These are phyloP conservation scores for Atkinsonella texensis DNA, from an alignment of 2,329 filamentous ascomycete genomes.

Conservation along the genomic window DNA sequence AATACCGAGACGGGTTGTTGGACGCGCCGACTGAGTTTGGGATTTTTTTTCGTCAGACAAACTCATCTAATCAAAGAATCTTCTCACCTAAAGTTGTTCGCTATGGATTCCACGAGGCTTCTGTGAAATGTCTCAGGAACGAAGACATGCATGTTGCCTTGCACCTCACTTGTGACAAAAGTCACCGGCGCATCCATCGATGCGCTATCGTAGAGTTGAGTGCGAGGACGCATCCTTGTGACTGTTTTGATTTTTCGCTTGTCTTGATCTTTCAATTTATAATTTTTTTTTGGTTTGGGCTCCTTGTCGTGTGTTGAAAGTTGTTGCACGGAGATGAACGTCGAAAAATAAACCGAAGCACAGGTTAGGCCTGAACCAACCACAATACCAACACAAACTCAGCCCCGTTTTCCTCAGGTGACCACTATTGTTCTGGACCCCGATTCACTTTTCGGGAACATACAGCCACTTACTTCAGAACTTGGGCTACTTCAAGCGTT, in stretches of 20 bases:
- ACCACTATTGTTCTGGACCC: too few species aligned
- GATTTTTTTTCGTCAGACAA: not conserved
- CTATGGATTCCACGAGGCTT: constrained; percentile 10
- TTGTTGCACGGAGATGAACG: not conserved
- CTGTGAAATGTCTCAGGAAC: constrained; percentile 12
- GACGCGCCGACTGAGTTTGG: constrained; percentile 11
- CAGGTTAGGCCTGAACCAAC: not conserved
- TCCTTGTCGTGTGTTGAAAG: not conserved
- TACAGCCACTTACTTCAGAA: not conserved
- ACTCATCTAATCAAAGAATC: not conserved
- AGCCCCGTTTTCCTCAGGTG: too few species aligned
- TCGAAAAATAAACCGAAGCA: not conserved
- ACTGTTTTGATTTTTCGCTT: not conserved
- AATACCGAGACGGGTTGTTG: constrained; percentile 16
- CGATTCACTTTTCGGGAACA: not conserved
- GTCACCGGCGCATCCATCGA: constrained; percentile 11
- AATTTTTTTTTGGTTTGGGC: not conserved
- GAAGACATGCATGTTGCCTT: constrained; percentile 16
- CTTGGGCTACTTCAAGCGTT: not conserved
- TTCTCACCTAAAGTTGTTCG: constrained; percentile 16
- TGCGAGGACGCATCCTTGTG: constrained; percentile 6
- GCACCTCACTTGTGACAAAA: constrained; percentile 12
- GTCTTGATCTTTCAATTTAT: too few species aligned
- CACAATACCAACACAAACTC: too few species aligned
- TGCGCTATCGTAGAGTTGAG: constrained; percentile 1